Conservation (phyloP, 2,329 filamentous ascomycete genomes). For the Aureobasidium sp. region DNA sequence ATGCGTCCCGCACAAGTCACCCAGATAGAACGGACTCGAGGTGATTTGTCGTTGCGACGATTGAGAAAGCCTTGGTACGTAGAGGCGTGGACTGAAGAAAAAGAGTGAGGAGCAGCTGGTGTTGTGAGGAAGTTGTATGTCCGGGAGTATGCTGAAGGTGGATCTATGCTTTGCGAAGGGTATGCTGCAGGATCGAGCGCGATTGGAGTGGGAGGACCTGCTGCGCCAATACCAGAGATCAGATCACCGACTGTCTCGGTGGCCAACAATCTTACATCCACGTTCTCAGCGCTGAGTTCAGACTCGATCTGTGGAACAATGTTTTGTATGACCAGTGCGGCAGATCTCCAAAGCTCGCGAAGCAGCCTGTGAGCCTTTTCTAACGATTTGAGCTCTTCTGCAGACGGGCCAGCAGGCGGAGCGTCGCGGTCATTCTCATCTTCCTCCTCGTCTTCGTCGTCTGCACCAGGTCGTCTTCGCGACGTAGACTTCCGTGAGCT, state of each 20-base stretch:
- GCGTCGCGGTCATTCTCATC: conserved; percentile 35
- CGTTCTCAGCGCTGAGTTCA: conserved; percentile 82
- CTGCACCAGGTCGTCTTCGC: conserved; percentile 27
- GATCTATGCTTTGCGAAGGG: conserved; percentile 55
- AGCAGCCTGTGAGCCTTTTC: conserved; percentile 83
- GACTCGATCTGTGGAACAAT: conserved; percentile 91
- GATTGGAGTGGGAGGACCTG: conserved; percentile 68
- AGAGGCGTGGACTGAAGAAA: conserved; percentile 68
- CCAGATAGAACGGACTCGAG: conserved; percentile 78
- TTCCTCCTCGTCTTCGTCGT: conserved; percentile 36
- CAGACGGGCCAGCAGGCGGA: conserved; percentile 55
- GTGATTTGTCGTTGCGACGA: conserved; percentile 77
- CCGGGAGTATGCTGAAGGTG: conserved; percentile 32
- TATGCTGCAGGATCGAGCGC: conserved; percentile 74
- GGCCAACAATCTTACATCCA: conserved; percentile 75
- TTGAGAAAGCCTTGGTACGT: conserved; percentile 81
- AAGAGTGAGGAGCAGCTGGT: conserved; percentile 80
- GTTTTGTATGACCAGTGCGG: conserved; percentile 79
- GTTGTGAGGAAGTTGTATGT: conserved; percentile 60
- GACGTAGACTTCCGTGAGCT: conserved; percentile 49
- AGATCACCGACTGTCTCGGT: conserved; percentile 95
- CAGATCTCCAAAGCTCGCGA: conserved; percentile 87
- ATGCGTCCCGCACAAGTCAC: conserved; percentile 77
- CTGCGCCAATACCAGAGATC: conserved; percentile 85
- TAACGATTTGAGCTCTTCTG: conserved; percentile 79